Evolutionary conservation across 495 filamentous ascomycete species (phyloP).

Genomic region (Aspergillus cristatus): DNA sequence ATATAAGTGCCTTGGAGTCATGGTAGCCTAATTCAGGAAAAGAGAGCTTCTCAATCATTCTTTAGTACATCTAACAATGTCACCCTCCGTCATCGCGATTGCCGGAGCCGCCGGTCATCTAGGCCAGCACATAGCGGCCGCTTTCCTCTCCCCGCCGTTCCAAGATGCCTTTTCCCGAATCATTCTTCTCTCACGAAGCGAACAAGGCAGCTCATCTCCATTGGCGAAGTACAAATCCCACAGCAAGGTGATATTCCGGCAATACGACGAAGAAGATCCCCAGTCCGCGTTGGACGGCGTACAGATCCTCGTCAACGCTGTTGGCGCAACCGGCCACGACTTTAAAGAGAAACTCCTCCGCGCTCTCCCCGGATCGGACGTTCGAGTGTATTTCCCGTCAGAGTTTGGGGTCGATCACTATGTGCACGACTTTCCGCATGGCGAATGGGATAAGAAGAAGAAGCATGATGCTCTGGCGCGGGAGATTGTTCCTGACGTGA

Average conservation of each 20-base stretch:
- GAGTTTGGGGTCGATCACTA: conserved; percentile 23
- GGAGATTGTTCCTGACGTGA: conserved; percentile 6
- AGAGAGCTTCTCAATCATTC: too few relatives aligned
- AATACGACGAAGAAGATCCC: conserved; percentile 13
- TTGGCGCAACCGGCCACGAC: conserved; percentile 13
- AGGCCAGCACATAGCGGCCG: conserved; percentile 12
- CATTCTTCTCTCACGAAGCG: conserved; percentile 15
- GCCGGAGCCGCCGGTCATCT: conserved; percentile 20
- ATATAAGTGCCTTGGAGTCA: too few relatives aligned
- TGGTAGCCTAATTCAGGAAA: too few relatives aligned
- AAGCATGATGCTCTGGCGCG: conserved; percentile 9
- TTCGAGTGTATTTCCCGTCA: conserved; percentile 19
- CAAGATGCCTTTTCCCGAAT: conserved; percentile 12
- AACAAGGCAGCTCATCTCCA: not conserved
- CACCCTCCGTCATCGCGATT: conserved; percentile 12
- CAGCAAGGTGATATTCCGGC: conserved; percentile 7
- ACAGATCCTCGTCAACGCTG: conserved; percentile 16
- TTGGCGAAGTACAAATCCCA: not conserved
- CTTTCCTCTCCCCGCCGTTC: conserved; percentile 15
- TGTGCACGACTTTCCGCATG: conserved; percentile 17
- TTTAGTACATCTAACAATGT: too few relatives aligned
- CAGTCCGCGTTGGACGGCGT: conserved; percentile 10
- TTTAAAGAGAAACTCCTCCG: conserved; percentile 15
- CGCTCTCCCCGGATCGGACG: conserved; percentile 8
- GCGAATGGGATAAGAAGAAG: conserved; percentile 21